These are phyloP conservation scores for Lathyrus aphaca DNA, from an alignment of 306 rosid genomes.

Conservation along the genomic window DNA sequence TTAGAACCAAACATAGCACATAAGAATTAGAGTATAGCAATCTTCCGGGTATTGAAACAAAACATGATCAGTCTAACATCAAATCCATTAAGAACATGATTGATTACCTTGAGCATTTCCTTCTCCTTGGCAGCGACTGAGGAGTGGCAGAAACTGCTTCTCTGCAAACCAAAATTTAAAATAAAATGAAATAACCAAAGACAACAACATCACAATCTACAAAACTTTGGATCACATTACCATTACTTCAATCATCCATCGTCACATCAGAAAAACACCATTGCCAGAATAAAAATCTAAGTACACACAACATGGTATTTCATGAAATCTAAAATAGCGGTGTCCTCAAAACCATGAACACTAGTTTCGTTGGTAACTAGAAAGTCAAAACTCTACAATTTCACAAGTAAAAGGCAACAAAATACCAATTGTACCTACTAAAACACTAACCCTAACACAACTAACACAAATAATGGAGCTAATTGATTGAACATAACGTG, in stretches of 20 bases:
- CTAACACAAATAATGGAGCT: not conserved
- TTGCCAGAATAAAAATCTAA: slow-evolving; percentile 7
- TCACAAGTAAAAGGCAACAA: not conserved
- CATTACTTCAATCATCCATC: slow-evolving; percentile 10
- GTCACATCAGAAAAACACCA: slow-evolving; percentile 34
- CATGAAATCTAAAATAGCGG: not conserved
- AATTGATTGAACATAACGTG: not conserved
- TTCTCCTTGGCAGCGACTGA: slow-evolving; percentile 47
- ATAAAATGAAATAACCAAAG: not conserved
- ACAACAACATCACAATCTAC: not conserved
- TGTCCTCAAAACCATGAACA: slow-evolving; percentile 1
- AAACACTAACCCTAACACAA: not conserved
- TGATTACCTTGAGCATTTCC: slow-evolving; percentile 54
- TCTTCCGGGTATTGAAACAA: slow-evolving; percentile 23
- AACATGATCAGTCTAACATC: slow-evolving; percentile 17
- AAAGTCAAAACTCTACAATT: slow-evolving; percentile 1
- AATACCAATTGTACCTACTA: not conserved
- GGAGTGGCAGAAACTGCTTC: slow-evolving; percentile 63
- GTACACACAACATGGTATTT: not conserved
- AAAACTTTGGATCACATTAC: slow-evolving; percentile 13
- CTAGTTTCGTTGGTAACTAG: not conserved
- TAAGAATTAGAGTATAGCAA: not conserved
- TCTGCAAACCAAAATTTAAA: slow-evolving; percentile 47
- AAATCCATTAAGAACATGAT: slow-evolving; percentile 22
- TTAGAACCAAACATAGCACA: too few species aligned